These are phyloP conservation scores for Ophiostoma montium DNA, from an alignment of 2,329 filamentous ascomycete species.

Conservation along the genomic window DNA sequence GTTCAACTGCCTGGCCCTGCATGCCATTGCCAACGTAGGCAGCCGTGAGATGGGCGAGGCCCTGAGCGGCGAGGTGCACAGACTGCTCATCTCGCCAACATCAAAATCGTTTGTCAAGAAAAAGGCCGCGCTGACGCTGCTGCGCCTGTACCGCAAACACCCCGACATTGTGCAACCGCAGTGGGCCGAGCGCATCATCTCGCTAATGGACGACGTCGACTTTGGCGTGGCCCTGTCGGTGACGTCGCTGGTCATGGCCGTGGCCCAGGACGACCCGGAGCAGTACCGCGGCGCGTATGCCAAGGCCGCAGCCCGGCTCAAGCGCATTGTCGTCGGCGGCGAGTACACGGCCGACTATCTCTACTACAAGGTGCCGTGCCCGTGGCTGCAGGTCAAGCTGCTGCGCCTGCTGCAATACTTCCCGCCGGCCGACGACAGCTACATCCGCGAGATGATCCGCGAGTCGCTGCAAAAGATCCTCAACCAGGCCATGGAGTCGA, in stretches of 20 bases:
- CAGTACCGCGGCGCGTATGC: slow-evolving; percentile 89
- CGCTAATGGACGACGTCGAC: slow-evolving; percentile 94
- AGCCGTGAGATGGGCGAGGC: slow-evolving; percentile 96
- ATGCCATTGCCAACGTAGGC: slow-evolving; percentile 96
- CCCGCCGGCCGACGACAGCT: slow-evolving; percentile 85
- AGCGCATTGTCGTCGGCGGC: slow-evolving; percentile 78
- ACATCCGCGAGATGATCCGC: slow-evolving; percentile 81
- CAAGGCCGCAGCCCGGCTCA: slow-evolving; percentile 80
- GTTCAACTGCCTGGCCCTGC: slow-evolving; percentile 90
- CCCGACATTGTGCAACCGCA: slow-evolving; percentile 88
- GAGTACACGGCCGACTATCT: slow-evolving; percentile 86
- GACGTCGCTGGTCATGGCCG: slow-evolving; percentile 84
- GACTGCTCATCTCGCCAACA: slow-evolving; percentile 76
- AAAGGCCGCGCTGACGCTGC: slow-evolving; percentile 86
- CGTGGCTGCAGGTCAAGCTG: slow-evolving; percentile 95
- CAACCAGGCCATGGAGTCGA: slow-evolving; percentile 80
- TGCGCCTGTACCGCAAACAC: slow-evolving; percentile 88
- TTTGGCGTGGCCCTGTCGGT: slow-evolving; percentile 91
- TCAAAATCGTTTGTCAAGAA: slow-evolving; percentile 99
- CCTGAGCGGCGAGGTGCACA: slow-evolving; percentile 78
- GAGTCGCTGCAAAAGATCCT: slow-evolving; percentile 85
- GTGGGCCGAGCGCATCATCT: slow-evolving; percentile 96
- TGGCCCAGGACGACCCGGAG: slow-evolving; percentile 88
- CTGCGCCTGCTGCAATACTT: slow-evolving; percentile 89
- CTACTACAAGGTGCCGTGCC: slow-evolving; percentile 99